phyloP scores from a whole-genome alignment of 2,329 filamentous ascomycete genomes.

The Penicillium sclerotiorum region DNA sequence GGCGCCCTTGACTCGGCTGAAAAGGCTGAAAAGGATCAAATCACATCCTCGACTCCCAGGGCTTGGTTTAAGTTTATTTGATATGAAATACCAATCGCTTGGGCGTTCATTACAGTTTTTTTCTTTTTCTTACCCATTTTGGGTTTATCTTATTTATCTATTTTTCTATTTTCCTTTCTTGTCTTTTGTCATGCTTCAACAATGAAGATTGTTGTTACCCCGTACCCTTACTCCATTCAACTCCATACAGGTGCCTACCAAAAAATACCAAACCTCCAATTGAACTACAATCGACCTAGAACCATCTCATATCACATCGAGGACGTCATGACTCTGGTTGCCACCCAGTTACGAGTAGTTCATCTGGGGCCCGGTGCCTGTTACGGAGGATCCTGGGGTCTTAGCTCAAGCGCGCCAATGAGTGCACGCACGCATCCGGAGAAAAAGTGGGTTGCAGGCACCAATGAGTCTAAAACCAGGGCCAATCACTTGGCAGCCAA shows the following conservation, averaged over 20 bases:
- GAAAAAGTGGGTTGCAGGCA: slow-evolving; percentile 29
- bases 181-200: too few relatives aligned
- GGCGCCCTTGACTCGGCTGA: slow-evolving; percentile 18
- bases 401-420: slow-evolving; percentile 20
- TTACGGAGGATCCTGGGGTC: slow-evolving; percentile 25
- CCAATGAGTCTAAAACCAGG: slow-evolving; percentile 20
- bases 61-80: neutral
- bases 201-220: too few relatives aligned
- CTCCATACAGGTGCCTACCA: too few relatives aligned
- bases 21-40: neutral
- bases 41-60: neutral
- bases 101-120: too few relatives aligned
- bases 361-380: slow-evolving; percentile 19
- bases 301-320: too few relatives aligned
- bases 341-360: slow-evolving; percentile 20
- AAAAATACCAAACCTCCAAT: too few relatives aligned
- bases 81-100: neutral
- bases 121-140: too few relatives aligned
- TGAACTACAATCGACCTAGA: too few relatives aligned
- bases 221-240: too few relatives aligned
- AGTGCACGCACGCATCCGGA: slow-evolving; percentile 21
- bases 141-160: too few relatives aligned
- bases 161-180: too few relatives aligned
- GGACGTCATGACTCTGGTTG: slow-evolving; percentile 28
- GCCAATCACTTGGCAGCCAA: slow-evolving; percentile 14